Conservation (phyloP, 2,329 filamentous ascomycete species). For the Alternaria triticina region DNA sequence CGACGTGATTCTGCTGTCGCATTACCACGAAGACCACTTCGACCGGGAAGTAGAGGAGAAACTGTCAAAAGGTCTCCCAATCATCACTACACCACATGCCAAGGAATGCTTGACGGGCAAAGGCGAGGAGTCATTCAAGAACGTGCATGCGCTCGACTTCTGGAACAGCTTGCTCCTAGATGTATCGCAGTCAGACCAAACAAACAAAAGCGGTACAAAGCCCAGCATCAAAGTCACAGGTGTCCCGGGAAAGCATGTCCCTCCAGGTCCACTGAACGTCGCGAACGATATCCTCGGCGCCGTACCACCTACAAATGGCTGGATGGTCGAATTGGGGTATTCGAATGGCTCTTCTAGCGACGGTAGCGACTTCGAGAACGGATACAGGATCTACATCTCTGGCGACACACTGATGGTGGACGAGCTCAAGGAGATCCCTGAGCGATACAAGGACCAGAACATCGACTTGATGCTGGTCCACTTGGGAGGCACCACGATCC, state of each 20-base stretch:
- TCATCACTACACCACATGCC: slow-evolving; percentile 69
- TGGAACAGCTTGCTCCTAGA: slow-evolving; percentile 61
- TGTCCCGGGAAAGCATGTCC: slow-evolving; percentile 70
- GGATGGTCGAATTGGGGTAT: slow-evolving; percentile 69
- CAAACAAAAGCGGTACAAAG: slow-evolving; percentile 17
- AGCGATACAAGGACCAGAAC: slow-evolving; percentile 59
- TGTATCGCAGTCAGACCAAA: slow-evolving; percentile 36
- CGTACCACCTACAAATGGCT: slow-evolving; percentile 70
- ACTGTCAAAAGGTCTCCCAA: slow-evolving; percentile 62
- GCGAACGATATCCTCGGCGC: slow-evolving; percentile 58
- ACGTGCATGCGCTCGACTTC: slow-evolving; percentile 62
- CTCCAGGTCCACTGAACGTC: slow-evolving; percentile 50
- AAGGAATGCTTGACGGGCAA: slow-evolving; percentile 57
- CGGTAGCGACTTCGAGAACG: slow-evolving; percentile 48
- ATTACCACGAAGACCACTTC: slow-evolving; percentile 69
- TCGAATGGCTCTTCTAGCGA: slow-evolving; percentile 19
- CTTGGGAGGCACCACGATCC: slow-evolving; percentile 70
- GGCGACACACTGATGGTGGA: slow-evolving; percentile 69
- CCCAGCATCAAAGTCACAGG: slow-evolving; percentile 64
- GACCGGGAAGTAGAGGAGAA: slow-evolving; percentile 60
- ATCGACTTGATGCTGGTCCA: slow-evolving; percentile 73
- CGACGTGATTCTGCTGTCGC: slow-evolving; percentile 66
- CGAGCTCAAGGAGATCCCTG: slow-evolving; percentile 66
- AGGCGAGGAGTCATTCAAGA: slow-evolving; percentile 59
- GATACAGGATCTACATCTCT: slow-evolving; percentile 69